Conservation (phyloP, 805 yeast species). For the Kazachstania viticola region DNA sequence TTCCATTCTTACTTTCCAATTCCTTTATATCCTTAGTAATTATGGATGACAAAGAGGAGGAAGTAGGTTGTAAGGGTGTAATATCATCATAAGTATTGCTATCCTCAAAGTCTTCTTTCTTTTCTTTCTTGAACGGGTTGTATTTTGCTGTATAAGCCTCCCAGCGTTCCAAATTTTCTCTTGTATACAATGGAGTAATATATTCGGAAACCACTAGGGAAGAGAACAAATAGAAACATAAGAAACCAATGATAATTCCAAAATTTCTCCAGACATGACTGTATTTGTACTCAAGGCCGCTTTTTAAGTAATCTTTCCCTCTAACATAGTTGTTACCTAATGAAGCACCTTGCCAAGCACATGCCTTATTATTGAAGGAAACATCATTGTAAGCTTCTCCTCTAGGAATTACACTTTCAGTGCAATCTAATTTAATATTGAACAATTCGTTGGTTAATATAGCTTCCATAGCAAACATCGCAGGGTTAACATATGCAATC, state of each 20-base stretch:
- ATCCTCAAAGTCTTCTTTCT: background rate
- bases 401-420: conserved; percentile 41
- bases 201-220: conserved; percentile 26
- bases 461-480: conserved; percentile 49
- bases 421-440: conserved; percentile 43
- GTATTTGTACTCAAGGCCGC: conserved; percentile 39
- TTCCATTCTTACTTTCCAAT: background rate
- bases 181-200: conserved; percentile 16
- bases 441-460: conserved; percentile 57
- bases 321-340: conserved; percentile 40
- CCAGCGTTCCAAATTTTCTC: too few relatives aligned
- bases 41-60: background rate
- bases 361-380: conserved; percentile 32
- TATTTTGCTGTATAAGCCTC: too few relatives aligned
- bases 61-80: background rate
- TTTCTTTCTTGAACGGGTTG: too few relatives aligned
- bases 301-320: conserved; percentile 45
- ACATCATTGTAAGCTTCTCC: conserved; percentile 42
- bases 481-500: conserved; percentile 48
- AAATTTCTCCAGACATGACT: conserved; percentile 69
- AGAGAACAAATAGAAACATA: conserved; percentile 26
- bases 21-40: too few relatives aligned
- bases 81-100: background rate
- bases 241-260: conserved; percentile 48
- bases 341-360: conserved; percentile 50